Conservation (phyloP, 768 basidiomycete genomes). For the Tephrocybe sp. region DNA sequence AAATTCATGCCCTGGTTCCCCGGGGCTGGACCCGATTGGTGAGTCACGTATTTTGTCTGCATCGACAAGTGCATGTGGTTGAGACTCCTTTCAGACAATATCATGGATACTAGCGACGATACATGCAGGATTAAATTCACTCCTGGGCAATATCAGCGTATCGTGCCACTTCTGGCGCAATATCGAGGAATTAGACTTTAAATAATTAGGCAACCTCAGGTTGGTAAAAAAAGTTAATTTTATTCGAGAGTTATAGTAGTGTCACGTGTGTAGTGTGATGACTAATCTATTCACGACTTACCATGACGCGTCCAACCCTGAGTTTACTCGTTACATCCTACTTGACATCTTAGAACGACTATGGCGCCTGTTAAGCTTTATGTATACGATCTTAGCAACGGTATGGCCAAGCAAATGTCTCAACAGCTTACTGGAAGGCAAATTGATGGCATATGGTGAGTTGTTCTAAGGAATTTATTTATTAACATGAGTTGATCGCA, state of each 20-base stretch:
- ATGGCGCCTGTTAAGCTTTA: conserved; percentile 69
- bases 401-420: conserved; percentile 78
- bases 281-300: too few relatives aligned
- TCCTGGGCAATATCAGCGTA: background rate
- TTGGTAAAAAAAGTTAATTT: too few relatives aligned
- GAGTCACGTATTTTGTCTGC: conserved; percentile 8
- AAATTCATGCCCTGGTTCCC: conserved; percentile 31
- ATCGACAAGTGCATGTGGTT: background rate
- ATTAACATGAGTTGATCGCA: conserved; percentile 4
- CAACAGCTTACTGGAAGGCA: conserved; percentile 80
- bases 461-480: conserved; percentile 1
- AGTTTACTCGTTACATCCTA: too few relatives aligned
- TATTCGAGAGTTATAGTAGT: too few relatives aligned
- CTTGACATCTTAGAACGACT: conserved; percentile 24
- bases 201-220: too few relatives aligned
- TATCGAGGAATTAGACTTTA: background rate
- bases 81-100: background rate
- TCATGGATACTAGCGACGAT: conserved; percentile 9
- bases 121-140: background rate
- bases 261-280: too few relatives aligned
- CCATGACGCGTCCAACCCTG: too few relatives aligned
- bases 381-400: conserved; percentile 89
- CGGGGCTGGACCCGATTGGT: conserved; percentile 37
- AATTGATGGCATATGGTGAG: conserved; percentile 92
- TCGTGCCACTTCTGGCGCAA: background rate